These are phyloP conservation scores for Cryptococcus jaspeensis DNA, from an alignment of 1,284 basidiomycete genomes.

Conservation along the genomic window DNA sequence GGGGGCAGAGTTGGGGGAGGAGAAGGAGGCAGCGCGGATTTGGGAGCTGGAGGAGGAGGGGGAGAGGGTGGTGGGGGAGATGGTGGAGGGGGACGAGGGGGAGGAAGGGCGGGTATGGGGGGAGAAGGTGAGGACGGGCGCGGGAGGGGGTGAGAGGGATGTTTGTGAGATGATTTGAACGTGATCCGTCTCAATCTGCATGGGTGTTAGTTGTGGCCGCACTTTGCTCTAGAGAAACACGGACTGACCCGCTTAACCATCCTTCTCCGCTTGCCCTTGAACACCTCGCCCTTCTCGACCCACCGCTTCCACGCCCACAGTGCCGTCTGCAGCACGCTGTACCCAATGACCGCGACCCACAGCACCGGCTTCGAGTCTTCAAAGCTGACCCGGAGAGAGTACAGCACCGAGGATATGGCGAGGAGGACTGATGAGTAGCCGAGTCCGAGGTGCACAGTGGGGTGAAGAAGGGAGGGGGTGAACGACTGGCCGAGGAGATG, in stretches of 20 bases:
- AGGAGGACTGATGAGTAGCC: constrained; percentile 81
- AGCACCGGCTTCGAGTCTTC: constrained; percentile 77
- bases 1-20: constrained; percentile 6
- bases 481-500: constrained; percentile 76
- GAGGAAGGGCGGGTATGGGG: constrained; percentile 44
- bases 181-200: constrained; percentile 48
- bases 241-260: constrained; percentile 49
- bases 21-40: not conserved
- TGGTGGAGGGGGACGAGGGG: constrained; percentile 20
- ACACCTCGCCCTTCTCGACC: constrained; percentile 47
- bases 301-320: constrained; percentile 49
- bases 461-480: constrained; percentile 78
- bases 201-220: not conserved
- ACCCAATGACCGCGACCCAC: constrained; percentile 66
- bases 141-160: constrained; percentile 30
- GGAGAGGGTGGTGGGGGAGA: constrained; percentile 15
- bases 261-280: constrained; percentile 46
- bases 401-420: constrained; percentile 73
- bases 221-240: not conserved
- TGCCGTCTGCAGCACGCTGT: constrained; percentile 34
- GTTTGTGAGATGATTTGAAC: constrained; percentile 44
- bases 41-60: not conserved
- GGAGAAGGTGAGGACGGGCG: constrained; percentile 32
- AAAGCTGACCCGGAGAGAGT: constrained; percentile 81
- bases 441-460: constrained; percentile 75